These are phyloP conservation scores for Xylariaceae sp. DNA, from an alignment of 2,329 filamentous ascomycete genomes.

Conservation along the genomic window DNA sequence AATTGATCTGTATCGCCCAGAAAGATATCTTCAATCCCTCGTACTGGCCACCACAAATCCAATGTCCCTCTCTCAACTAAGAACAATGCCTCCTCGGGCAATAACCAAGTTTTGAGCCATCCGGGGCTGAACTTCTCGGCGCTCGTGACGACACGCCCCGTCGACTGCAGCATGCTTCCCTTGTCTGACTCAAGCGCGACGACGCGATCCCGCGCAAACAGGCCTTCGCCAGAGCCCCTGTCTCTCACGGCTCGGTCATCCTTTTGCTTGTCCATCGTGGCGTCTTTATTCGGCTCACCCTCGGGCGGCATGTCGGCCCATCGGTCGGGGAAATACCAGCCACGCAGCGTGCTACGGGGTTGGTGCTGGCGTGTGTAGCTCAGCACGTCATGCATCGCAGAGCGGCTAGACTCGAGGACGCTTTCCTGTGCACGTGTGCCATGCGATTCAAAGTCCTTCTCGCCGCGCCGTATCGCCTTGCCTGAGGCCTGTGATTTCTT, in stretches of 20 bases:
- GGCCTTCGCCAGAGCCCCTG: conserved; percentile 41
- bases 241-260: conserved; percentile 30
- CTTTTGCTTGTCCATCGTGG: conserved; percentile 24
- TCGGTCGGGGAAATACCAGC: conserved; percentile 73
- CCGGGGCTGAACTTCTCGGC: conserved; percentile 60
- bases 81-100: conserved; percentile 92
- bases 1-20: conserved; percentile 33
- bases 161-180: conserved; percentile 74
- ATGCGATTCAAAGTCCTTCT: conserved; percentile 97
- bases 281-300: conserved; percentile 25
- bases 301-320: conserved; percentile 46
- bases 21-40: conserved; percentile 54
- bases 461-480: conserved; percentile 83
- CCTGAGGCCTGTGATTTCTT: conserved; percentile 45
- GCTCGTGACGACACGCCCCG: conserved; percentile 69
- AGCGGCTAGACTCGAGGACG: conserved; percentile 78
- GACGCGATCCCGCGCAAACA: conserved; percentile 53
- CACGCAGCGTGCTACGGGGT: conserved; percentile 69
- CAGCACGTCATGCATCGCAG: conserved; percentile 88
- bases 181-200: conserved; percentile 74
- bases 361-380: conserved; percentile 76
- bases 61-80: conserved; percentile 85
- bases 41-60: conserved; percentile 82
- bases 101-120: conserved; percentile 74
- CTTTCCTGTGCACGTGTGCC: conserved; percentile 81